These are phyloP conservation scores for Moesziomyces sp. DNA, from an alignment of 1,284 basidiomycete species.

Conservation along the genomic window DNA sequence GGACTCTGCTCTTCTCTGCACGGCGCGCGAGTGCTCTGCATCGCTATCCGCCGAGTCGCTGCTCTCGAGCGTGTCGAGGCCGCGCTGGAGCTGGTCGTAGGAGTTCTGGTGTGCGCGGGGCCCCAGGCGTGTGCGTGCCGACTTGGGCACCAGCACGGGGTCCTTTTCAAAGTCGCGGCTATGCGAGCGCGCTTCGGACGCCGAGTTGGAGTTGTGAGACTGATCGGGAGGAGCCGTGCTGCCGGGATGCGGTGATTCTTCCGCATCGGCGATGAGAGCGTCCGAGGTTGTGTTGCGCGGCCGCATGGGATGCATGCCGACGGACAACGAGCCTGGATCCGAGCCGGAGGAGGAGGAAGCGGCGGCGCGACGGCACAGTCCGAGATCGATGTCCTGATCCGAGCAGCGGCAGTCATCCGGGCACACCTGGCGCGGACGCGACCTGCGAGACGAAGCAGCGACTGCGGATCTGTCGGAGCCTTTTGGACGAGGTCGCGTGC, in stretches of 20 bases:
- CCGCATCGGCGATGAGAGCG: not conserved
- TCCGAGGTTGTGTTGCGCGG: not conserved
- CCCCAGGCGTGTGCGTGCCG: conserved; percentile 1
- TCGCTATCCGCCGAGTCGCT: conserved; percentile 34
- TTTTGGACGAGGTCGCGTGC: conserved; percentile 1
- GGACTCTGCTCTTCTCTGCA: conserved; percentile 25
- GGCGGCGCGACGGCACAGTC: conserved; percentile 32
- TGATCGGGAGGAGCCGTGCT: conserved; percentile 3
- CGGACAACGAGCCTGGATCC: conserved; percentile 26
- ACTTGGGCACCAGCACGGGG: conserved; percentile 26
- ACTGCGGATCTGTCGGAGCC: not conserved
- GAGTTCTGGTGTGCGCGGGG: conserved; percentile 18
- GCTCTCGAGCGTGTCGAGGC: conserved; percentile 22
- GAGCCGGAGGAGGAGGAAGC: conserved; percentile 32
- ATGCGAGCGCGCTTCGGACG: conserved; percentile 21
- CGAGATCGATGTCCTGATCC: conserved; percentile 44
- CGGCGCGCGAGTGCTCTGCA: conserved; percentile 17
- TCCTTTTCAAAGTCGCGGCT: conserved; percentile 37
- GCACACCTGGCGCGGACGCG: conserved; percentile 15
- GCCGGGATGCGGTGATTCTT: not conserved
- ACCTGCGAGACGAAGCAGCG: conserved; percentile 3
- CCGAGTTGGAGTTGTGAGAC: conserved; percentile 17
- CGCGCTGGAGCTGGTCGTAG: conserved; percentile 30
- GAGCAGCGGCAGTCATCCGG: conserved; percentile 49
- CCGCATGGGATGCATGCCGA: conserved; percentile 25